Base-by-base conservation (phyloP, 352 stramenopile genomes). In the Phytophthora pisi region DNA sequence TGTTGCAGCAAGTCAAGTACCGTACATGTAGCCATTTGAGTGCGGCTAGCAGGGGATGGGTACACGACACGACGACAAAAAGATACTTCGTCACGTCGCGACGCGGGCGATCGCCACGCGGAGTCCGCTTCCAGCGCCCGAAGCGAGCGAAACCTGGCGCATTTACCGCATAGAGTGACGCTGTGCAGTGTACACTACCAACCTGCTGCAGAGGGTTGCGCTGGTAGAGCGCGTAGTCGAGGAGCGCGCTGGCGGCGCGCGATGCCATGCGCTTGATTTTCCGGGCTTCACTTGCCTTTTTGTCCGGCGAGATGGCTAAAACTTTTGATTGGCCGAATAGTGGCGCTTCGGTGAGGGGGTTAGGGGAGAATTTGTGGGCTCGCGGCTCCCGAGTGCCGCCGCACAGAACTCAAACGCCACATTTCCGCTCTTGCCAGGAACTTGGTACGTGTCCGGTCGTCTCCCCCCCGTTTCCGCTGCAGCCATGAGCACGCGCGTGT, bases 401-500 rank as follows among this genome's bases (percentile, higher is more conserved):
- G 57, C 60, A 66, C 60, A 69, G 53, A 69, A 58, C 53, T 40
- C 51, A 20, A 46, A 15, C 10, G 4, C 23, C 50, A 43, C 71
- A 78, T 78, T 75, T 71, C 59, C 58, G 24, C 55, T 66, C 57
- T 78, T 76, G 67, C 66, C 28, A 57, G 58, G 43, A 74, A 51
- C 59, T 67, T 47, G 24, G 57, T 53, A 49, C 49, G 60, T 52
- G 30, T 28, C 15, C 30, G 15, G 51, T 15, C 59, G 46, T 30
- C 16, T 20, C 20, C 20, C 43, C 15, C 23, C 20, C 20, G 20
- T 20, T 20, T 0, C 61, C 43, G 45, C n/a, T n/a, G 49, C 26
- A 68, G 57, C n/a, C 50, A 81, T 72, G 66, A 88, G 70, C 63
- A 78, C 82, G 49, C 85, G 85, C 63, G 85, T 93, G 57, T 93